Evolutionary conservation across 129 eudicot species (phyloP).

Genomic region (Smallanthus sonchifolius): DNA sequence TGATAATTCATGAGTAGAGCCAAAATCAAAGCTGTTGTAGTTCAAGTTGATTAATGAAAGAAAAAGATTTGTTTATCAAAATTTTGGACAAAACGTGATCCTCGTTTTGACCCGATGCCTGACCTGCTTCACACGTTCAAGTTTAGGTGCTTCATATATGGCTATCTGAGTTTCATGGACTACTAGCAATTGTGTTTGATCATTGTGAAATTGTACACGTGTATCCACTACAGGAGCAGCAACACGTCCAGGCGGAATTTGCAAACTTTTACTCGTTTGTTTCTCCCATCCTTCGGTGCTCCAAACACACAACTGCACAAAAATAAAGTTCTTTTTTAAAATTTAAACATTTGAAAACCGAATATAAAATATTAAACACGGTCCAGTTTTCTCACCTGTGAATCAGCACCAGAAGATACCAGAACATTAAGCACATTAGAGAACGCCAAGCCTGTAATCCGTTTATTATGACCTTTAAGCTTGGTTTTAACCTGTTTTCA

Average conservation of each 20-base stretch:
- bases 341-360: neutral
- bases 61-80: neutral
- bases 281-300: constrained; percentile 89
- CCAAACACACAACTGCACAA: constrained; percentile 77
- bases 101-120: neutral
- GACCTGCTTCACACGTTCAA: constrained; percentile 76
- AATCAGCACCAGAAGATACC: constrained; percentile 89
- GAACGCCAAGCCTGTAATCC: constrained; percentile 85
- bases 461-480: constrained; percentile 83
- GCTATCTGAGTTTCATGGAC: constrained; percentile 92
- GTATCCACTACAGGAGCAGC: constrained; percentile 76
- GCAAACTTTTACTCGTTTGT: constrained; percentile 62
- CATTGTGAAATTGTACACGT: constrained; percentile 84
- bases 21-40: neutral
- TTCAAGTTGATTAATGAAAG: neutral
- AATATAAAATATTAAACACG: neutral
- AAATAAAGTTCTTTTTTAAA: neutral
- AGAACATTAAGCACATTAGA: constrained; percentile 76
- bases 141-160: constrained; percentile 74
- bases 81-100: neutral
- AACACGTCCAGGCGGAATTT: constrained; percentile 74
- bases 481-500: constrained; percentile 64
- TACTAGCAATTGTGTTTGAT: constrained; percentile 71
- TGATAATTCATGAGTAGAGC: neutral
- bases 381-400: constrained; percentile 53